Percentiles rank a stretch among this genome's conserved stretches.
Conservation (phyloP, 305 asterid species). For the Fraxinus ornus region DNA sequence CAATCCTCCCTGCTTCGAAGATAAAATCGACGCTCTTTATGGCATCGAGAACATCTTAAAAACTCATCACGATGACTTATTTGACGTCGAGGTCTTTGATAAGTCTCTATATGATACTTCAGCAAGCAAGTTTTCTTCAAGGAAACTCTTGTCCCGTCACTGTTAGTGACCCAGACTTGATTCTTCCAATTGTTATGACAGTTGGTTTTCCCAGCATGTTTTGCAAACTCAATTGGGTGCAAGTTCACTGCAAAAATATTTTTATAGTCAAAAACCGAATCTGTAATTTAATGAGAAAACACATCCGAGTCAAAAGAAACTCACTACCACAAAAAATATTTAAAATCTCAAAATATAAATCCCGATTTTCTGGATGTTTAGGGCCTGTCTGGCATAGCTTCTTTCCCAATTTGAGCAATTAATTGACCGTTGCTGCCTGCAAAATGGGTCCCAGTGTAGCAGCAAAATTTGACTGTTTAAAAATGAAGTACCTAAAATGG, state of each 20-base stretch:
- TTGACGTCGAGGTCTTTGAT: conserved; percentile 32
- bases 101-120: conserved; percentile 29
- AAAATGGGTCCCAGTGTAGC: no score
- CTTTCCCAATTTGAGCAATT: no score
- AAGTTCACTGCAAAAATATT: conserved; percentile 26
- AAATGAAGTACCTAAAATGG: no score
- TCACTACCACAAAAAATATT: not conserved
- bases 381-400: no score
- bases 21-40: conserved; percentile 17
- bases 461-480: no score
- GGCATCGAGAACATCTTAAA: conserved; percentile 3
- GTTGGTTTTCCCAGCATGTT: conserved; percentile 34
- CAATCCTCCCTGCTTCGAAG: not conserved
- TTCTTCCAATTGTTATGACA: conserved; percentile 35
- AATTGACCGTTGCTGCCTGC: no score
- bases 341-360: not conserved
- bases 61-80: conserved; percentile 47
- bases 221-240: conserved; percentile 40
- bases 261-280: not conserved
- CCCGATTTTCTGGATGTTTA: not conserved
- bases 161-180: conserved; percentile 41
- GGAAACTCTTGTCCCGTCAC: conserved; percentile 26
- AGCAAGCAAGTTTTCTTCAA: conserved; percentile 34
- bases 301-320: not conserved
- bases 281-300: not conserved